These are phyloP conservation scores for Xylaria sp. DNA, from an alignment of 2,329 filamentous ascomycete genomes.

Conservation along the genomic window DNA sequence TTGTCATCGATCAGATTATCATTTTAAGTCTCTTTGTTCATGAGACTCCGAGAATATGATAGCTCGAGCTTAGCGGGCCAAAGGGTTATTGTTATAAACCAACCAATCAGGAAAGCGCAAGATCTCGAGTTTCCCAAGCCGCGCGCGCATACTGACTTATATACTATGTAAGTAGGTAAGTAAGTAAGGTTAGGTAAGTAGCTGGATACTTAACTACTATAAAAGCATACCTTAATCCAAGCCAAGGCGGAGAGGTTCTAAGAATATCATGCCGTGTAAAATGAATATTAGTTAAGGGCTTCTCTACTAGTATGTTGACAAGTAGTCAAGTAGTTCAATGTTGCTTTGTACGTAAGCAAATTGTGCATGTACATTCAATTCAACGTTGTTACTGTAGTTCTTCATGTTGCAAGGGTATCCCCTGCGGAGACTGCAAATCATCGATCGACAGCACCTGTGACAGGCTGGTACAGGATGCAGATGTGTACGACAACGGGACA, in stretches of 20 bases:
- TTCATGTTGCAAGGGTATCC: constrained; percentile 18
- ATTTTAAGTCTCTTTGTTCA: neutral
- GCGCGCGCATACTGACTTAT: too few relatives aligned
- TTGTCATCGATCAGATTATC: neutral
- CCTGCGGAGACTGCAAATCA: constrained; percentile 30
- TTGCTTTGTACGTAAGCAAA: too few relatives aligned
- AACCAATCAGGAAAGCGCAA: neutral
- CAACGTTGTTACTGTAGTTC: neutral
- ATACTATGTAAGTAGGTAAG: too few relatives aligned
- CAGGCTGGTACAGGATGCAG: constrained; percentile 21
- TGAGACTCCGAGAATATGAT: neutral
- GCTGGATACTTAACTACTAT: neutral
- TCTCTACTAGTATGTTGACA: too few relatives aligned
- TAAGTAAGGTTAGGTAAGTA: too few relatives aligned
- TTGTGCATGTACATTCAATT: too few relatives aligned
- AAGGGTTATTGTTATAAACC: neutral
- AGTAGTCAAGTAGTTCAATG: too few relatives aligned
- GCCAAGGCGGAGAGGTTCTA: neutral
- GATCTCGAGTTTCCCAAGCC: too few relatives aligned
- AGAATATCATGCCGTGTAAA: neutral
- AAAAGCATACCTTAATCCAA: neutral
- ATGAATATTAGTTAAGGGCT: neutral
- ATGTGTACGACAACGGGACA: constrained; percentile 14
- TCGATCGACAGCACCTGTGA: constrained; percentile 31
- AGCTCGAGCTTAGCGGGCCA: neutral